Percentiles rank a stretch among this genome's conserved stretches.
These are phyloP conservation scores for Cardiospermum halicacabum DNA, from an alignment of 345 rosid genomes.

Conservation along the genomic window DNA sequence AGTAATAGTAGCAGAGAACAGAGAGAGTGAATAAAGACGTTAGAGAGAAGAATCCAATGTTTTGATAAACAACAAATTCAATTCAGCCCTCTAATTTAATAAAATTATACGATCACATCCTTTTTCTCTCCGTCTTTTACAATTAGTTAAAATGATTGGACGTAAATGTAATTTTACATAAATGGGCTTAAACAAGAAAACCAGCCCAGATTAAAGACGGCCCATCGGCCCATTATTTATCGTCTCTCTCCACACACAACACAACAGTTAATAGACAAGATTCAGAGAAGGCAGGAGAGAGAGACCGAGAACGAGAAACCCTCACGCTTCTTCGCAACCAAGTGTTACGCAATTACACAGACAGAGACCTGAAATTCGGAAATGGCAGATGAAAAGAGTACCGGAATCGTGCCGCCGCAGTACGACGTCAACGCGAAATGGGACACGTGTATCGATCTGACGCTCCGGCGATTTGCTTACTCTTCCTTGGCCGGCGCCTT, in stretches of 20 bases:
- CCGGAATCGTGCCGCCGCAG: constrained; percentile 25
- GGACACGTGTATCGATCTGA: constrained; percentile 89
- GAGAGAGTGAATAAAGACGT: no score
- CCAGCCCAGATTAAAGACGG: neutral
- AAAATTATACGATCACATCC: no score
- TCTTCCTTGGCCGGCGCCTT: constrained; percentile 80
- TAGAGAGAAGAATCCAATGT: no score
- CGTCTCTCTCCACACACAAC: neutral
- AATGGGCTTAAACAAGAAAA: no score
- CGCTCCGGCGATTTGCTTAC: constrained; percentile 76
- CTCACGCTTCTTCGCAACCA: neutral
- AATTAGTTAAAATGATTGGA: no score
- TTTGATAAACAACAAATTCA: no score
- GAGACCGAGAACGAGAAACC: neutral
- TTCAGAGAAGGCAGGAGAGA: neutral
- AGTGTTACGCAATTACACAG: neutral
- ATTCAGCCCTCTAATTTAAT: no score
- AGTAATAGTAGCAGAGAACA: no score
- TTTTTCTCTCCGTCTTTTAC: no score
- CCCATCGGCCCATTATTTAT: neutral
- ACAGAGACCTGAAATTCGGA: neutral
- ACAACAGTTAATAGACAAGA: neutral
- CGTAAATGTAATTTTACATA: no score
- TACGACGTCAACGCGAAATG: constrained; percentile 73
- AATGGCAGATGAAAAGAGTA: constrained; percentile 34